Evolutionary conservation across 495 filamentous ascomycete species (phyloP).

Genomic region (Penicillium odoratum): DNA sequence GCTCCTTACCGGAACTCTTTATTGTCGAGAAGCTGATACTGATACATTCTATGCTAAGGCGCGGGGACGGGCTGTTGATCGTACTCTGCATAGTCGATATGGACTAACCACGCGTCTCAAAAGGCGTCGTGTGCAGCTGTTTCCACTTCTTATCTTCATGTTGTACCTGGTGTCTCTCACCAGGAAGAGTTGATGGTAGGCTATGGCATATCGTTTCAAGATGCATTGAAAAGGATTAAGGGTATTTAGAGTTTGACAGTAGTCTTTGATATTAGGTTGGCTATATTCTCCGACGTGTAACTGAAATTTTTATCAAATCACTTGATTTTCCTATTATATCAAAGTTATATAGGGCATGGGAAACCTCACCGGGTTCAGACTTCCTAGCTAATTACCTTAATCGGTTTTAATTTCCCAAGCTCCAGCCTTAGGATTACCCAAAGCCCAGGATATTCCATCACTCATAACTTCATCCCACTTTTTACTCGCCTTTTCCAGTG

Average conservation of each 20-base stretch:
- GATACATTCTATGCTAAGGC: constrained; percentile 1
- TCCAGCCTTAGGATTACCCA: constrained; percentile 29
- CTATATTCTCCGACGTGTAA: neutral
- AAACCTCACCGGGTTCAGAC: neutral
- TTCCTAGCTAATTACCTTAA: constrained; percentile 8
- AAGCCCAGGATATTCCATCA: constrained; percentile 41
- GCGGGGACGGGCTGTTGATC: neutral
- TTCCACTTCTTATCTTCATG: neutral
- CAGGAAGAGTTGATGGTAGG: neutral
- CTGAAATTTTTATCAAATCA: neutral
- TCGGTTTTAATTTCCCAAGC: constrained; percentile 38
- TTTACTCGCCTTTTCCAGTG: constrained; percentile 29
- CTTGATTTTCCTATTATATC: neutral
- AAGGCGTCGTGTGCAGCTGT: neutral
- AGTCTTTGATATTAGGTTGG: neutral
- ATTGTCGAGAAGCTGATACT: constrained; percentile 6
- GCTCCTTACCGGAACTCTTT: neutral
- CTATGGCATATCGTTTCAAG: neutral
- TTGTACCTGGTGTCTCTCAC: constrained; percentile 1
- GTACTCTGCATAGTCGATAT: neutral
- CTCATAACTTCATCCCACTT: constrained; percentile 46
- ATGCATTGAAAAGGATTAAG: neutral
- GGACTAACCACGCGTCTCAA: neutral
- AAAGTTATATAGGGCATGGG: neutral
- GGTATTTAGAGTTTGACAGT: neutral